phyloP scores from a whole-genome alignment of 495 filamentous ascomycete species.

The Penicillium egyptiacum region DNA sequence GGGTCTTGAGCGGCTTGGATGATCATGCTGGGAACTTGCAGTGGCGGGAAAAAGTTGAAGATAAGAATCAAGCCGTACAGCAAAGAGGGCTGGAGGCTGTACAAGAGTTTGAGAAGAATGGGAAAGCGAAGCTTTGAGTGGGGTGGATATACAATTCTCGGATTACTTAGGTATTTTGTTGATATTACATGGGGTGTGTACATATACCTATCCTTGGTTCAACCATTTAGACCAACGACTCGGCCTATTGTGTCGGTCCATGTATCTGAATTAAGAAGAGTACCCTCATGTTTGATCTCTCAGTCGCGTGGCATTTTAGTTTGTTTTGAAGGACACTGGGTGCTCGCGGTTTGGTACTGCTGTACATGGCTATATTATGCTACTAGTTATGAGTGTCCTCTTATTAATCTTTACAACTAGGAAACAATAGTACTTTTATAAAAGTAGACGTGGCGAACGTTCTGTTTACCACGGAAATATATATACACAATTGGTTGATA shows the following conservation, averaged over 20 bases:
- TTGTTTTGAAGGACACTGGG: too few relatives aligned
- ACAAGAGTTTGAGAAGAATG: slow-evolving; percentile 45
- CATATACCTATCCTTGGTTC: not conserved
- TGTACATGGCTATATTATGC: too few relatives aligned
- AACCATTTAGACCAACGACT: not conserved
- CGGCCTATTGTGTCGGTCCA: not conserved
- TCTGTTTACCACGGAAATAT: too few relatives aligned
- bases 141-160: not conserved
- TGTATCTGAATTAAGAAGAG: not conserved
- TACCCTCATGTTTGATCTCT: too few relatives aligned
- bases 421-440: too few relatives aligned
- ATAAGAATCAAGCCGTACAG: slow-evolving; percentile 29
- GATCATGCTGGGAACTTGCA: slow-evolving; percentile 44
- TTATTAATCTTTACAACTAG: too few relatives aligned
- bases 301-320: too few relatives aligned
- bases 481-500: too few relatives aligned
- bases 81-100: slow-evolving; percentile 26
- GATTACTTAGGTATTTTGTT: not conserved
- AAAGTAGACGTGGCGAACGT: too few relatives aligned
- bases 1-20: slow-evolving; percentile 55
- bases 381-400: too few relatives aligned
- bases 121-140: slow-evolving; percentile 49
- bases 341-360: too few relatives aligned
- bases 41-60: slow-evolving; percentile 41
- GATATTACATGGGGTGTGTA: not conserved